Conservation (phyloP, 495 filamentous ascomycete species). For the Amphirosellinia nigrospora region DNA sequence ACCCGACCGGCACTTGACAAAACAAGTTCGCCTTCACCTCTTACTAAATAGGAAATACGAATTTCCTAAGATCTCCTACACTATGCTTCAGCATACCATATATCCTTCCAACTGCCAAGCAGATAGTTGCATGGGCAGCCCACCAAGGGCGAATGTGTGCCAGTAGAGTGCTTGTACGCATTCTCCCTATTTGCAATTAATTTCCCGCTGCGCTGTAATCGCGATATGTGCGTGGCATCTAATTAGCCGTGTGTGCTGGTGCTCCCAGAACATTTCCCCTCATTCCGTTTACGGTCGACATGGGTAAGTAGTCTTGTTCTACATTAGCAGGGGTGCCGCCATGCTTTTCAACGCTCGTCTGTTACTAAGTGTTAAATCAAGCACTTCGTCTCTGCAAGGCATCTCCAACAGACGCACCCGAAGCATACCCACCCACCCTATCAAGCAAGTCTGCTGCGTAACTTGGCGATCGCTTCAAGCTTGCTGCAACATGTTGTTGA, state of each 20-base stretch:
- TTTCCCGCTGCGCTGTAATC: conserved; percentile 11
- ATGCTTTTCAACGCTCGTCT: neutral
- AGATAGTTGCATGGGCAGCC: neutral
- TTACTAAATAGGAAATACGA: neutral
- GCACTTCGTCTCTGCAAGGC: neutral
- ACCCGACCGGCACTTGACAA: conserved; percentile 8
- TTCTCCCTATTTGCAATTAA: conserved; percentile 19
- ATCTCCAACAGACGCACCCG: neutral
- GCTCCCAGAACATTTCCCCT: neutral
- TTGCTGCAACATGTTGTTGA: neutral
- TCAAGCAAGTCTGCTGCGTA: too few relatives aligned
- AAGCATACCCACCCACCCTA: neutral
- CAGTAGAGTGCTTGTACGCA: too few relatives aligned
- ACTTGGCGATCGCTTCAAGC: conserved; percentile 5
- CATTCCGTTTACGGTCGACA: conserved; percentile 16
- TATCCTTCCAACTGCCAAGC: conserved; percentile 2
- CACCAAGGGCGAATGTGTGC: neutral
- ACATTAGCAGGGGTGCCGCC: neutral
- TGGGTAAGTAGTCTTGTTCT: conserved; percentile 4
- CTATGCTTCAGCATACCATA: neutral
- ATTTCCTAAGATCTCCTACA: neutral
- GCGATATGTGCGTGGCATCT: conserved; percentile 7
- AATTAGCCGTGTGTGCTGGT: conserved; percentile 17
- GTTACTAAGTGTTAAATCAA: conserved; percentile 6
- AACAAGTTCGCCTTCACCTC: neutral